Percentiles rank a stretch among this genome's conserved stretches.
Conservation (phyloP, 2,329 filamentous ascomycete species). For the Fusarium stilboides region DNA sequence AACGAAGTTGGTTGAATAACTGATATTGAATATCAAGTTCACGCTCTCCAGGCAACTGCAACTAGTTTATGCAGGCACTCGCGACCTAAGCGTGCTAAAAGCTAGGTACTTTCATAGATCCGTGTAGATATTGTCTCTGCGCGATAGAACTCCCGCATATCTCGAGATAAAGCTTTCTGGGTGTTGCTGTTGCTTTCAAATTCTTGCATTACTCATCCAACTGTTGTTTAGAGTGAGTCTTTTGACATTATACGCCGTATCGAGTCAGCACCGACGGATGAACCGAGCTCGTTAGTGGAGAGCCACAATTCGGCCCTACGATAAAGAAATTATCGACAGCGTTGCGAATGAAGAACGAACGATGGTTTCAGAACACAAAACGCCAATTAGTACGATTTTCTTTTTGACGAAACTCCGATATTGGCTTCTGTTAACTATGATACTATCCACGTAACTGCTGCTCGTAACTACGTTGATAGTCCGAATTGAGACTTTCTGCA, state of each 20-base stretch:
- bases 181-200: background rate
- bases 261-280: slow-evolving; percentile 9
- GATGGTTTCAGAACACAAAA: slow-evolving; percentile 7
- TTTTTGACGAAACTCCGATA: too few relatives aligned
- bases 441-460: too few relatives aligned
- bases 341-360: background rate
- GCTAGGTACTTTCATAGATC: background rate
- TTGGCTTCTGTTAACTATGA: too few relatives aligned
- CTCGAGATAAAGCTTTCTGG: background rate
- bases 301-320: slow-evolving; percentile 8
- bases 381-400: too few relatives aligned
- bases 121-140: background rate
- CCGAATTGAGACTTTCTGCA: background rate
- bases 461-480: background rate
- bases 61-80: background rate
- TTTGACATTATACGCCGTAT: slow-evolving; percentile 16
- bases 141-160: too few relatives aligned
- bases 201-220: background rate
- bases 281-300: slow-evolving; percentile 12
- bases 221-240: slow-evolving; percentile 9
- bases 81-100: too few relatives aligned
- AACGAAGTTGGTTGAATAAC: background rate
- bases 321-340: background rate
- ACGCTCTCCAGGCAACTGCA: background rate
- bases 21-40: too few relatives aligned